phyloP scores from a whole-genome alignment of 2,329 filamentous ascomycete species.

The Paracamarosporium sp. region DNA sequence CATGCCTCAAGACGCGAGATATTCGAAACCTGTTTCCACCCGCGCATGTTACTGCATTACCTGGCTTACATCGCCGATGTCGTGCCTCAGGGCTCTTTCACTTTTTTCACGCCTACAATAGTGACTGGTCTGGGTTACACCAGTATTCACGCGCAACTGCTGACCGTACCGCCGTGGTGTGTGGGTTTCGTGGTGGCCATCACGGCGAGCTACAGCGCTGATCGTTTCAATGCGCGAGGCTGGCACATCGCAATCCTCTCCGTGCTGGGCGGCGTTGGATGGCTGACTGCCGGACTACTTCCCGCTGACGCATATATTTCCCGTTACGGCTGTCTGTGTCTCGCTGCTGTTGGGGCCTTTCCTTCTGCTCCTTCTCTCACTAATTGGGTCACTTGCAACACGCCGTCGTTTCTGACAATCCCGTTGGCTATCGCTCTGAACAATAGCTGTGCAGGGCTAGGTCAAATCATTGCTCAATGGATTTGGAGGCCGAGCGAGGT shows the following conservation, averaged over 20 bases:
- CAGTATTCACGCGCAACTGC: conserved; percentile 48
- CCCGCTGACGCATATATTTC: conserved; percentile 25
- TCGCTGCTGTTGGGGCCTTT: conserved; percentile 48
- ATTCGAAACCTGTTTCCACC: conserved; percentile 44
- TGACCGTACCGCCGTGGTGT: conserved; percentile 49
- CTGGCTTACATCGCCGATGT: conserved; percentile 30
- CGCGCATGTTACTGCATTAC: conserved; percentile 50
- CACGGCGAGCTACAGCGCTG: conserved; percentile 30
- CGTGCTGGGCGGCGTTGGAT: conserved; percentile 37
- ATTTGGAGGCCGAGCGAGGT: conserved; percentile 46
- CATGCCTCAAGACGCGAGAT: conserved; percentile 46
- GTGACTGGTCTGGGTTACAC: conserved; percentile 52
- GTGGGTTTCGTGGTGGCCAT: conserved; percentile 39
- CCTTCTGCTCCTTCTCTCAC: conserved; percentile 45
- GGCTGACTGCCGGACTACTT: conserved; percentile 39
- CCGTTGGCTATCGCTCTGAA: conserved; percentile 48
- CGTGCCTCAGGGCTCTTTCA: conserved; percentile 39
- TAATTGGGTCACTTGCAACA: conserved; percentile 50
- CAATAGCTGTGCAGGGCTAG: conserved; percentile 47
- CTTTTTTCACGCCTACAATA: conserved; percentile 55
- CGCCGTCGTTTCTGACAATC: conserved; percentile 46
- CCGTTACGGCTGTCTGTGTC: conserved; percentile 47
- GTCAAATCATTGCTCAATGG: conserved; percentile 51
- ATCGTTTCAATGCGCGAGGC: conserved; percentile 24
- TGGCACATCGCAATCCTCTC: conserved; percentile 32